These are phyloP conservation scores for Phytopythium boreale DNA, from an alignment of 352 stramenopile genomes.

Conservation along the genomic window DNA sequence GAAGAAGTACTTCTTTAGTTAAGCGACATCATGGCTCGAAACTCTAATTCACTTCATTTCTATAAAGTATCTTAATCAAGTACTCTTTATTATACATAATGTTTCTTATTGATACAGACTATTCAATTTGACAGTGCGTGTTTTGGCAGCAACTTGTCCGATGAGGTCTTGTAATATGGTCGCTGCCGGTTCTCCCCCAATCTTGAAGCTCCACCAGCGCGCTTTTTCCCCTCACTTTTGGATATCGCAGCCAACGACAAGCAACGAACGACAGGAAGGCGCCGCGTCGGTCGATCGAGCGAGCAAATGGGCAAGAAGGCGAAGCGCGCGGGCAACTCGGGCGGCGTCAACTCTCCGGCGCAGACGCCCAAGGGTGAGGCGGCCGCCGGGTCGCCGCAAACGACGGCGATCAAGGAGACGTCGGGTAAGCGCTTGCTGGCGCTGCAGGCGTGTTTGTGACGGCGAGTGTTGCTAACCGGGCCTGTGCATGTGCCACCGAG, in stretches of 20 bases:
- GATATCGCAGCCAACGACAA: not conserved
- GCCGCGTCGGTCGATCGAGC: not conserved
- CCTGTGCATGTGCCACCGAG: not conserved
- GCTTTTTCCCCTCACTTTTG: not conserved
- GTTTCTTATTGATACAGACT: not conserved
- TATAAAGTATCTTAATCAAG: too few species aligned
- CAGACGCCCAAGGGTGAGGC: slow-evolving; percentile 5
- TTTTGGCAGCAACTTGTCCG: not conserved
- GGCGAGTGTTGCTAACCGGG: not conserved
- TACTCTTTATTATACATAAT: too few species aligned
- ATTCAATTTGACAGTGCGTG: not conserved
- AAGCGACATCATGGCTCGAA: too few species aligned
- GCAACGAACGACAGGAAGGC: too few species aligned
- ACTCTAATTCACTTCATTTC: too few species aligned
- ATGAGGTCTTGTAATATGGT: not conserved
- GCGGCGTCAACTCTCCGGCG: slow-evolving; percentile 5
- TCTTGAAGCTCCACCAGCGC: not conserved
- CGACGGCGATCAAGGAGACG: not conserved
- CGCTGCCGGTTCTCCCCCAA: not conserved
- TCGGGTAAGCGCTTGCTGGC: not conserved
- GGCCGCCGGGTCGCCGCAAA: not conserved
- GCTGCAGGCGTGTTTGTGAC: not conserved
- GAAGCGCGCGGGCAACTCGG: slow-evolving; percentile 29
- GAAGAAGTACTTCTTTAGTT: too few species aligned
- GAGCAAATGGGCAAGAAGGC: slow-evolving; percentile 62